Percentiles rank a stretch among this genome's conserved stretches.
These are phyloP conservation scores for Trichoderma endophyticum DNA, from an alignment of 2,329 filamentous ascomycete genomes.

Conservation along the genomic window DNA sequence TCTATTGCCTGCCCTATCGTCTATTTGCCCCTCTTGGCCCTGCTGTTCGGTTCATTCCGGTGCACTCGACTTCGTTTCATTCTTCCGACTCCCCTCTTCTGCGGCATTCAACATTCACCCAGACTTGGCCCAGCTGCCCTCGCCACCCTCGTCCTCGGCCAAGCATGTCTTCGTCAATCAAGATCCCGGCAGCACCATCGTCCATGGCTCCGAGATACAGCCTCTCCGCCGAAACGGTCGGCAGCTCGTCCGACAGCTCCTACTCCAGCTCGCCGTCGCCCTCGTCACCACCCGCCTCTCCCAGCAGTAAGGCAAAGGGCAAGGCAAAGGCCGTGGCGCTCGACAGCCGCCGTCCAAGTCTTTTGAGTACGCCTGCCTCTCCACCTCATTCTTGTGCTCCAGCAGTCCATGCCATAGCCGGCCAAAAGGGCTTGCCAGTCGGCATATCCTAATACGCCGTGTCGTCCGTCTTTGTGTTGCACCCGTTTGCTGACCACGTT, in stretches of 20 bases:
- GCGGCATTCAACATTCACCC: neutral
- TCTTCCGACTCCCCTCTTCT: neutral
- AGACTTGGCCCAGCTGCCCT: slow-evolving; percentile 13
- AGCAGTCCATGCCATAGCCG: neutral
- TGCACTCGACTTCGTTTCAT: neutral
- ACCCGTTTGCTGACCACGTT: slow-evolving; percentile 29
- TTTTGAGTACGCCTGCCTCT: slow-evolving; percentile 50
- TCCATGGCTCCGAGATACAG: slow-evolving; percentile 35
- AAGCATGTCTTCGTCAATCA: slow-evolving; percentile 65
- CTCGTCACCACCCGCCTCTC: slow-evolving; percentile 55
- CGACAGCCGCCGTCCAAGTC: slow-evolving; percentile 58
- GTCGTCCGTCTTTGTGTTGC: neutral
- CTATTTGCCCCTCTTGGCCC: neutral
- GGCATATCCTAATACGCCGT: slow-evolving; percentile 3
- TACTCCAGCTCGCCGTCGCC: slow-evolving; percentile 46
- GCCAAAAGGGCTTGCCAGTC: neutral
- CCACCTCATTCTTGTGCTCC: neutral
- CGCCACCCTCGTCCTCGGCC: slow-evolving; percentile 19
- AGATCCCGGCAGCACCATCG: slow-evolving; percentile 54
- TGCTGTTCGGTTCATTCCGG: neutral
- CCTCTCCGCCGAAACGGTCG: slow-evolving; percentile 44
- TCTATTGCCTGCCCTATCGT: neutral
- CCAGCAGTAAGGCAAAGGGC: slow-evolving; percentile 40
- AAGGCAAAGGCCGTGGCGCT: slow-evolving; percentile 37
- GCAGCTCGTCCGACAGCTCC: slow-evolving; percentile 44